Conservation (phyloP, 2,329 filamentous ascomycete species). For the Alternaria atra region DNA sequence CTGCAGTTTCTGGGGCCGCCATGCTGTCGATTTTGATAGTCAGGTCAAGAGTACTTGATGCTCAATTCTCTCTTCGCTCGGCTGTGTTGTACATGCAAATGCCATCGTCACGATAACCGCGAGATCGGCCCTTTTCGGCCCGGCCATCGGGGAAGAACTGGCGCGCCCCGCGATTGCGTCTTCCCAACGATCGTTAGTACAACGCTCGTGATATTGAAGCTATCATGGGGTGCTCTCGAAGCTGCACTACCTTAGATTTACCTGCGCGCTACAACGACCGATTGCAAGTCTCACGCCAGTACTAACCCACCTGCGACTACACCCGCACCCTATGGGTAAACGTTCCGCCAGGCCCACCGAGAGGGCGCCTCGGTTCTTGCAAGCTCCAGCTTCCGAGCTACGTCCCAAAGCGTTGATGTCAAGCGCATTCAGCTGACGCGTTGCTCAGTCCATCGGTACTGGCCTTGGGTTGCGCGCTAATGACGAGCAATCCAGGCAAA, state of each 20-base stretch:
- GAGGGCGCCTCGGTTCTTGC: not conserved
- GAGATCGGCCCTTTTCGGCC: constrained; percentile 10
- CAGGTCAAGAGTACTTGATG: not conserved
- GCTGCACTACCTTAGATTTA: not conserved
- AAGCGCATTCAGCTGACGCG: constrained; percentile 14
- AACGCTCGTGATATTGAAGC: constrained; percentile 12
- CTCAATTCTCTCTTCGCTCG: not conserved
- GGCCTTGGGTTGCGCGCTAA: constrained; percentile 5
- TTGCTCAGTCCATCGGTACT: constrained; percentile 9
- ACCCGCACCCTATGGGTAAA: not conserved
- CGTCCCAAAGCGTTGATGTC: constrained; percentile 13
- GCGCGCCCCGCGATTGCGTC: constrained; percentile 11
- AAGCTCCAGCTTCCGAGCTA: not conserved
- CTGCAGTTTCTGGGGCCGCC: constrained; percentile 49
- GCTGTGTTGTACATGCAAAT: not conserved
- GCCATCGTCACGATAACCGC: constrained; percentile 10
- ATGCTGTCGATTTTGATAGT: constrained; percentile 21
- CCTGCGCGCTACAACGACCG: not conserved
- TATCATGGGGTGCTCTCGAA: not conserved
- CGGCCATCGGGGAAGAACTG: constrained; percentile 18
- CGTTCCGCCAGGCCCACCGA: not conserved
- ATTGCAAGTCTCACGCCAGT: not conserved
- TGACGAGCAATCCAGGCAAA: constrained; percentile 1
- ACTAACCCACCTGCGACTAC: not conserved
- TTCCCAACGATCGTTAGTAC: constrained; percentile 22